Base-by-base conservation (phyloP, 257 asterid species). In the Solanum virginianum region DNA sequence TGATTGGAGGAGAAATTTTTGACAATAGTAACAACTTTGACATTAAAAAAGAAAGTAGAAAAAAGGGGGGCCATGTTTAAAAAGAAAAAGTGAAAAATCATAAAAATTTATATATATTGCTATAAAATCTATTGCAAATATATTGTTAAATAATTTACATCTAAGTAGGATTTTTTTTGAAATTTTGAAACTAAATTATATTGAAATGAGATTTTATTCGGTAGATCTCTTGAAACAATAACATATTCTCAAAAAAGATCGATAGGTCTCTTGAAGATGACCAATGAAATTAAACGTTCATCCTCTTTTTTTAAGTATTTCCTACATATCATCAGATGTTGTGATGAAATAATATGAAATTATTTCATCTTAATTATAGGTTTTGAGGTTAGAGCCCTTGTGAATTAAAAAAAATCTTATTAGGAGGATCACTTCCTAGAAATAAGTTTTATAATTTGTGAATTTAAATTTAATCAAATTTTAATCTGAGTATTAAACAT, bases 401-500 rank as follows among this genome's bases (percentile, higher is more conserved):
- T 1, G 2, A 65, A 26, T 26, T 26, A 8, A 22, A 62, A 26
- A 26, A 26, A 13, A 13, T 6, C 16, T 7, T 26, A 24, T 65
- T 29, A 0, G 36, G 4, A 26, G 10, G 0, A 1, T 2, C 1
- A 3, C 6, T 36, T 36, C 0, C 12, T 0, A 14, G 0, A 65
- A 65, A 26, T 29, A 14, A 14, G 0, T 7, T 17, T 1, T 54
- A 6, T 8, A 54, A 54, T 14, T 0, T 26, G 1, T 0, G 0
- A 7, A 65, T 65, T 2, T 0, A 3, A 29, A 65, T 14, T 65
- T 26, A 29, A 14, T 65, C 1, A 0, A 14, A 26, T 65, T 12
- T 3, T 29, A 29, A 14, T 7, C 0, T 0, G 4, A 0, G 0
- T 65, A 26, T 14, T 0, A 0, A 17, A 6, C 60, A 4, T 4